Conservation (phyloP, 306 rosid genomes). For the Cucumis cinereus region DNA sequence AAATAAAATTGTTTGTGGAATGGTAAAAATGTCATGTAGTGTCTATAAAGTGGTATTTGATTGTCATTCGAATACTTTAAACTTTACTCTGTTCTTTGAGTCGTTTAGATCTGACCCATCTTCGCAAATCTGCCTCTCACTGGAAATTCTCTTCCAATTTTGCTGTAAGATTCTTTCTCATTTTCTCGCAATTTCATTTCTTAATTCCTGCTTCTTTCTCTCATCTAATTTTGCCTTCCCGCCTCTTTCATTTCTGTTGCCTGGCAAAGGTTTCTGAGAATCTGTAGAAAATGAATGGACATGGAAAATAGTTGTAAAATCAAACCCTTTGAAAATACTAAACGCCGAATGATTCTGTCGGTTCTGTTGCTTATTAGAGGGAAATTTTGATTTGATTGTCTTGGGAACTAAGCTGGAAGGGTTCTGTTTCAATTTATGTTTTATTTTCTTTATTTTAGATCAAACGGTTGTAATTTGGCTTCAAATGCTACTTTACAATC, state of each 20-base stretch:
- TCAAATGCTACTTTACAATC: background rate
- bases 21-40: background rate
- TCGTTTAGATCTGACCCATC: background rate
- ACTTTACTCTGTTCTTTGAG: background rate
- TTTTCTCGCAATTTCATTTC: background rate
- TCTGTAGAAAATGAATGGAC: background rate
- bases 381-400: background rate
- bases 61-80: background rate
- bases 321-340: background rate
- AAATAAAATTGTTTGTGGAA: background rate
- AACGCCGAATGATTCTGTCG: background rate
- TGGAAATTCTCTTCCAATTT: conserved; percentile 1
- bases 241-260: background rate
- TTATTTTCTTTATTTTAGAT: background rate
- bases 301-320: background rate
- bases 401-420: background rate
- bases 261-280: conserved; percentile 5
- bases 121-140: background rate
- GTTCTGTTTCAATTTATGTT: background rate
- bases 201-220: background rate
- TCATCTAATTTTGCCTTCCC: background rate
- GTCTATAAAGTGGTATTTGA: background rate
- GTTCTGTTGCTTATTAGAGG: background rate
- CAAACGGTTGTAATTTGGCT: background rate
- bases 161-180: conserved; percentile 3